Conservation (phyloP, 768 basidiomycete genomes). For the Collybia sordida region DNA sequence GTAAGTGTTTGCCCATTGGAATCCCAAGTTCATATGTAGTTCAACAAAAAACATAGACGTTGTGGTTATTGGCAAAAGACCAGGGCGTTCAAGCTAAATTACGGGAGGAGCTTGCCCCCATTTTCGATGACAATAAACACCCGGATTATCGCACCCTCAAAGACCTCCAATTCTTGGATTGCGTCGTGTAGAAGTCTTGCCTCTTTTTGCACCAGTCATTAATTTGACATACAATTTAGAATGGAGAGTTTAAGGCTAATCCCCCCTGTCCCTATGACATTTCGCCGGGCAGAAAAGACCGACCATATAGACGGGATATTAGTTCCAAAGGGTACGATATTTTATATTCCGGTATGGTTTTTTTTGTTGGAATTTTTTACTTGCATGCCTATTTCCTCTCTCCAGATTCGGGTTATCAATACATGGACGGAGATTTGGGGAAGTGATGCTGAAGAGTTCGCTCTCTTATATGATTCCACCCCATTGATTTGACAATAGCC, state of each 20-base stretch:
- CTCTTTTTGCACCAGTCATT: no score
- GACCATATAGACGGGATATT: slow-evolving; percentile 42
- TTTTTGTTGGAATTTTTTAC: no score
- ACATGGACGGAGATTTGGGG: slow-evolving; percentile 52
- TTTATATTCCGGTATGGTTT: slow-evolving; percentile 36
- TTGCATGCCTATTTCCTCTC: no score
- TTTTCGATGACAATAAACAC: slow-evolving; percentile 30
- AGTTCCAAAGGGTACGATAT: slow-evolving; percentile 44
- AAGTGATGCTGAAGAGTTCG: slow-evolving; percentile 47
- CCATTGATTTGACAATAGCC: background rate
- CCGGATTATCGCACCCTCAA: slow-evolving; percentile 41
- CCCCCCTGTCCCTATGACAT: slow-evolving; percentile 34
- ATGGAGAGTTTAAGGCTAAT: slow-evolving; percentile 44
- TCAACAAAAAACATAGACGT: slow-evolving; percentile 27
- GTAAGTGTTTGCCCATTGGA: slow-evolving; percentile 18
- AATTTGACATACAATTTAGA: slow-evolving; percentile 14
- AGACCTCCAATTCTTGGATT: slow-evolving; percentile 37
- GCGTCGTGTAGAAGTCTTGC: slow-evolving; percentile 32
- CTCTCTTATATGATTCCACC: slow-evolving; percentile 1
- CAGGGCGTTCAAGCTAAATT: slow-evolving; percentile 48
- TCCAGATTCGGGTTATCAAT: slow-evolving; percentile 49
- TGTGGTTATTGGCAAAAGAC: slow-evolving; percentile 55
- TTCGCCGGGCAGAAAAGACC: slow-evolving; percentile 34
- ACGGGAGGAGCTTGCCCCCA: slow-evolving; percentile 48
- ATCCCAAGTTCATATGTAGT: slow-evolving; percentile 1